Conservation (phyloP, 176 grass and related monocot genomes). For the Triticum urartu region DNA sequence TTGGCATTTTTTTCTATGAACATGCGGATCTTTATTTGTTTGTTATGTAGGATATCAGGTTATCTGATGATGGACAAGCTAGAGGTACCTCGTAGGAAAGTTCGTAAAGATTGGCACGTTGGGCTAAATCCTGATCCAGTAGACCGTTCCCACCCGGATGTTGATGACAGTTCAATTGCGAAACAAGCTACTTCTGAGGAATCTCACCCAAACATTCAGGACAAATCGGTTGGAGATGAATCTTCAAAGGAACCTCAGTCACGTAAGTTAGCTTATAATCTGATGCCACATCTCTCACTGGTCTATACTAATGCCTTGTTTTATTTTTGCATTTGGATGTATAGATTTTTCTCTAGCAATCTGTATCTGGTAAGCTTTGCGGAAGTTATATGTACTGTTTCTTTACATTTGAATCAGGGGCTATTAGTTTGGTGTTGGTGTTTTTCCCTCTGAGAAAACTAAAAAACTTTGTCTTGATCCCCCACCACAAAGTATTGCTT, state of each 20-base stretch:
- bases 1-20: not conserved
- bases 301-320: slow-evolving; percentile 28
- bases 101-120: slow-evolving; percentile 93
- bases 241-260: slow-evolving; percentile 19
- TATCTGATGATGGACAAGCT: slow-evolving; percentile 98
- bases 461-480: not conserved
- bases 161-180: slow-evolving; percentile 70
- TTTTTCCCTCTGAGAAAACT: slow-evolving; percentile 10
- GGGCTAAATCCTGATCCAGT: slow-evolving; percentile 74
- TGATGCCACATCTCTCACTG: not conserved
- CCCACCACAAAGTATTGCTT: not conserved
- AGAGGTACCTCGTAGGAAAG: slow-evolving; percentile 90
- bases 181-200: slow-evolving; percentile 54
- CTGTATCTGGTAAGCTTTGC: not conserved
- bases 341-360: not conserved
- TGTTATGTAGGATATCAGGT: slow-evolving; percentile 74
- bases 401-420: not conserved
- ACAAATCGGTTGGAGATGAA: slow-evolving; percentile 26
- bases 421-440: not conserved
- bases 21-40: slow-evolving; percentile 29
- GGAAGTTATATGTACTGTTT: not conserved
- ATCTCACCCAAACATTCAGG: slow-evolving; percentile 31
- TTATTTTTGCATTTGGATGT: slow-evolving; percentile 2
- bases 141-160: slow-evolving; percentile 90
- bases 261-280: slow-evolving; percentile 19